Conservation (phyloP, 192 early-diverging fungal genomes). For the Phlyctochytrium arcticum region DNA sequence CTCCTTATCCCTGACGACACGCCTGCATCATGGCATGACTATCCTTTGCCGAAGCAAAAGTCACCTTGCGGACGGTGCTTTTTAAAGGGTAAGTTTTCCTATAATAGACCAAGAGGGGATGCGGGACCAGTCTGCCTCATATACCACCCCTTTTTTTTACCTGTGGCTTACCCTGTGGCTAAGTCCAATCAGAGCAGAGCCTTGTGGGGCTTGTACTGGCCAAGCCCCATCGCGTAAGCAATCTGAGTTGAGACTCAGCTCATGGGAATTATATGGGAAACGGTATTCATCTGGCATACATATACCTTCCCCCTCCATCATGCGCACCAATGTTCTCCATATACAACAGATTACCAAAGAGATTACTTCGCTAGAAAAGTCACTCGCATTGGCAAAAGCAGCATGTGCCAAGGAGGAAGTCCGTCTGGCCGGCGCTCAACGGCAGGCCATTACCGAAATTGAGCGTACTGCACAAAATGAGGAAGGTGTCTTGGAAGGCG, state of each 20-base stretch:
- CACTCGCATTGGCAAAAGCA: background rate
- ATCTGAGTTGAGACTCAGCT: too few species aligned
- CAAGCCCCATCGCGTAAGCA: too few species aligned
- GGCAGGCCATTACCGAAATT: slow-evolving; percentile 7
- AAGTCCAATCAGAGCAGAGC: too few species aligned
- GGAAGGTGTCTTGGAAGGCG: background rate
- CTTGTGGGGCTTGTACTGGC: too few species aligned
- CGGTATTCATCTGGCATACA: too few species aligned
- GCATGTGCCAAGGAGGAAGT: slow-evolving; percentile 2
- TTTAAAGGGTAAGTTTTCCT: background rate
- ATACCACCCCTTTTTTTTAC: too few species aligned
- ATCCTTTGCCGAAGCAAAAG: background rate
- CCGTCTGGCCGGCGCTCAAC: background rate
- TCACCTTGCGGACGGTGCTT: background rate
- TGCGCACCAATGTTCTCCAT: slow-evolving; percentile 22
- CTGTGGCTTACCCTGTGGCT: too few species aligned
- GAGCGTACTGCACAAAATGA: slow-evolving; percentile 8
- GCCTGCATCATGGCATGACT: background rate
- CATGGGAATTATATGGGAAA: too few species aligned
- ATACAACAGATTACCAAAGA: slow-evolving; percentile 29
- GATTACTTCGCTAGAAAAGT: slow-evolving; percentile 16
- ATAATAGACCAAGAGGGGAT: background rate
- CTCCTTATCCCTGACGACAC: background rate
- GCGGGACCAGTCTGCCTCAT: background rate
- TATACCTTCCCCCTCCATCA: too few species aligned